A percentile compares a stretch with the other conserved stretches of the same genome.
phyloP scores from a whole-genome alignment of 805 yeast genomes.

The Alloascoidea hylecoeti region DNA sequence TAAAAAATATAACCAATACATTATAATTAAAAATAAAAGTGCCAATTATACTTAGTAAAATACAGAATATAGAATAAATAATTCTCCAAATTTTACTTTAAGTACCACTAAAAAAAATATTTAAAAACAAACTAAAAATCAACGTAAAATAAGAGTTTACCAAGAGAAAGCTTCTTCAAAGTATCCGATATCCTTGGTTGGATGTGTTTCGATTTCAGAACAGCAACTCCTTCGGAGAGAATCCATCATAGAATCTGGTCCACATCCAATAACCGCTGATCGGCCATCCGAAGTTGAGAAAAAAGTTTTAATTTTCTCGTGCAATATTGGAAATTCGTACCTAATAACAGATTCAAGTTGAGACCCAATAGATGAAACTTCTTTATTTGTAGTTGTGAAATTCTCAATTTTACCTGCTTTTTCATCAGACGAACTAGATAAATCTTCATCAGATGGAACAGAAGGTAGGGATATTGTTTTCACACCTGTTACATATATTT shows the following conservation, averaged over 20 bases:
- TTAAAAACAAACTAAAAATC: too few species aligned
- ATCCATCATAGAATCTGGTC: constrained; percentile 44
- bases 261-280: constrained; percentile 41
- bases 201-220: constrained; percentile 3
- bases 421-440: background rate
- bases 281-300: constrained; percentile 18
- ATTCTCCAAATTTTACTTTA: too few species aligned
- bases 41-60: too few species aligned
- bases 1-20: too few species aligned
- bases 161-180: background rate
- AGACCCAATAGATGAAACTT: background rate
- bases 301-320: constrained; percentile 7
- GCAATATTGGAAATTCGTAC: constrained; percentile 11
- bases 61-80: too few species aligned
- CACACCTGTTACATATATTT: constrained; percentile 7
- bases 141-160: too few species aligned
- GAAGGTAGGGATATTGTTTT: constrained; percentile 1
- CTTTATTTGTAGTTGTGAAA: background rate
- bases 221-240: constrained; percentile 24
- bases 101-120: too few species aligned
- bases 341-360: constrained; percentile 5
- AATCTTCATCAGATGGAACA: constrained; percentile 2
- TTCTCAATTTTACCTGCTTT: background rate
- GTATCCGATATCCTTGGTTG: background rate
- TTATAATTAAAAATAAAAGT: too few species aligned